Evolutionary conservation across 805 yeast species (phyloP).

Genomic region (Cyberlindnera bimundalis): DNA sequence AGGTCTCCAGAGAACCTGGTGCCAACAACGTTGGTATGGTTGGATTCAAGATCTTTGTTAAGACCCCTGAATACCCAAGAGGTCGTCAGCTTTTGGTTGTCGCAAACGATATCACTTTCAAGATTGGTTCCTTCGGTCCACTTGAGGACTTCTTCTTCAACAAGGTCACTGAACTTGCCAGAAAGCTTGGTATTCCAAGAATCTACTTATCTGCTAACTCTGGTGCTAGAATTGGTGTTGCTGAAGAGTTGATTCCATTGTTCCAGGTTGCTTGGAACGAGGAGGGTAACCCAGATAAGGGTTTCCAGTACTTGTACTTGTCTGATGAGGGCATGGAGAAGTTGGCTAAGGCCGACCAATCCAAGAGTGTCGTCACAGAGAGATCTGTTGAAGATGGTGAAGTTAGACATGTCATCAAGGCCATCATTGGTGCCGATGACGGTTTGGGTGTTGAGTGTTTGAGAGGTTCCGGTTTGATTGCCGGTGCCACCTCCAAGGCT

Average conservation of each 20-base stretch:
- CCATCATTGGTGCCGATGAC: conserved; percentile 90
- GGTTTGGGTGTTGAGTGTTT: conserved; percentile 99
- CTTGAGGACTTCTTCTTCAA: conserved; percentile 89
- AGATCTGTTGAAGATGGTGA: conserved; percentile 81
- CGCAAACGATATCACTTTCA: conserved; percentile 96
- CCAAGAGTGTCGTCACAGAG: conserved; percentile 67
- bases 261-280: conserved; percentile 94
- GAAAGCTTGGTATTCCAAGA: conserved; percentile 90
- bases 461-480: conserved; percentile 96
- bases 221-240: conserved; percentile 98
- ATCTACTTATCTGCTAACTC: conserved; percentile 96
- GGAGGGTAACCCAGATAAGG: conserved; percentile 69
- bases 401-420: conserved; percentile 73
- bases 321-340: conserved; percentile 59
- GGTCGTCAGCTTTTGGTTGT: conserved; percentile 92
- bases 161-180: conserved; percentile 88
- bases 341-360: conserved; percentile 57
- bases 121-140: conserved; percentile 99
- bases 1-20: conserved; percentile 94
- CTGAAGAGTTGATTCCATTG: conserved; percentile 89
- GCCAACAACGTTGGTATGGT: conserved; percentile 97
- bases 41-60: conserved; percentile 85
- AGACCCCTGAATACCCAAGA: conserved; percentile 95
- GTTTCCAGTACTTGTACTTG: conserved; percentile 86
- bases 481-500: conserved; percentile 97